Evolutionary conservation across 2,329 filamentous ascomycete species (phyloP).

Genomic region (Claviceps purpurea): DNA sequence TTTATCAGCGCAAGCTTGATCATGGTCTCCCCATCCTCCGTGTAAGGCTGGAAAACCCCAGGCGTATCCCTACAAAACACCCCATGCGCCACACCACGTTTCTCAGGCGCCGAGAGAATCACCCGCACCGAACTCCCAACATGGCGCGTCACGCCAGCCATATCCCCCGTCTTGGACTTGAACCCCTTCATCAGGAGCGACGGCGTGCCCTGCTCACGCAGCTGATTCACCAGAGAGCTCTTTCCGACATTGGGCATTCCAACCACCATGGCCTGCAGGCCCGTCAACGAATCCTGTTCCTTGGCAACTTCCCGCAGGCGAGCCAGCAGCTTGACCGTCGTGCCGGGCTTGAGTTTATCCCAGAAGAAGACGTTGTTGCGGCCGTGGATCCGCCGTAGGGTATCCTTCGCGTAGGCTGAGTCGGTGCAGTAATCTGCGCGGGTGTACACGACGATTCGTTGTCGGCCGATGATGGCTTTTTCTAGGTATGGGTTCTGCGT

Average conservation of each 20-base stretch:
- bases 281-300: conserved; percentile 48
- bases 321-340: conserved; percentile 26
- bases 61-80: conserved; percentile 87
- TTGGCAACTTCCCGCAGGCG: conserved; percentile 20
- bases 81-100: conserved; percentile 35
- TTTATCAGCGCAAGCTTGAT: conserved; percentile 87
- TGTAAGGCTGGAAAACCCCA: conserved; percentile 88
- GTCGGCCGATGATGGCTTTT: conserved; percentile 54
- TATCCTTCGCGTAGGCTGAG: conserved; percentile 14
- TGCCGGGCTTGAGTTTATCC: conserved; percentile 20
- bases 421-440: conserved; percentile 61
- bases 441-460: conserved; percentile 79
- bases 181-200: background rate
- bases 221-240: conserved; percentile 79
- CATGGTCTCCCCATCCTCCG: conserved; percentile 76
- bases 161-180: conserved; percentile 58
- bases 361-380: conserved; percentile 28
- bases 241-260: conserved; percentile 99
- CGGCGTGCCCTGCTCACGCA: conserved; percentile 64
- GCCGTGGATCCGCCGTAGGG: conserved; percentile 21
- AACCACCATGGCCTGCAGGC: conserved; percentile 75
- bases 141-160: conserved; percentile 83
- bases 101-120: conserved; percentile 30
- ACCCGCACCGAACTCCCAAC: conserved; percentile 76
- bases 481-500: conserved; percentile 88